These are phyloP conservation scores for Strobilomyces dryophilus DNA, from an alignment of 768 basidiomycete species.

Conservation along the genomic window DNA sequence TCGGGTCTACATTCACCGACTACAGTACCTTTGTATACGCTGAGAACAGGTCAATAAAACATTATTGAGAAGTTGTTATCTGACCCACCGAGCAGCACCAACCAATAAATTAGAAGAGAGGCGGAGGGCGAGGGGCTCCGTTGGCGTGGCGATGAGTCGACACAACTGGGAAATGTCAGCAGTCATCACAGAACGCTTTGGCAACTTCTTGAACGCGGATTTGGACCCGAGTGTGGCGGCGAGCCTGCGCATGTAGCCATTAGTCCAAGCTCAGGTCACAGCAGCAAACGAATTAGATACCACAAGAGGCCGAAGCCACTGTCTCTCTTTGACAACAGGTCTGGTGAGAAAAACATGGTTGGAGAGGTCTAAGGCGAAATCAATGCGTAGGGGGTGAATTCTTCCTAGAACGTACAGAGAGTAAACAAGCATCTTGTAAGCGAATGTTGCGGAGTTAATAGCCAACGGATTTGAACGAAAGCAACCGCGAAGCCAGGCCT, in stretches of 20 bases:
- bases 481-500: conserved; percentile 15
- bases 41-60: conserved; percentile 15
- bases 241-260: conserved; percentile 51
- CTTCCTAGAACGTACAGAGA: conserved; percentile 3
- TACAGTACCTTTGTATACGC: conserved; percentile 46
- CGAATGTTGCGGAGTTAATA: not conserved
- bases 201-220: conserved; percentile 80
- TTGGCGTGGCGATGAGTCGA: conserved; percentile 73
- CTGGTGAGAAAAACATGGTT: conserved; percentile 83
- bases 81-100: conserved; percentile 75
- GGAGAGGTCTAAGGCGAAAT: not conserved
- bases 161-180: conserved; percentile 84
- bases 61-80: not conserved
- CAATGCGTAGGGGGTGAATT: not conserved
- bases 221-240: conserved; percentile 87
- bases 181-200: conserved; percentile 76
- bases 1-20: not conserved
- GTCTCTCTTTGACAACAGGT: conserved; percentile 75
- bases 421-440: conserved; percentile 5
- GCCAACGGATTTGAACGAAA: conserved; percentile 2
- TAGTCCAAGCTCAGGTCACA: not conserved
- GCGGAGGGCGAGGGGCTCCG: conserved; percentile 81
- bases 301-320: conserved; percentile 89
- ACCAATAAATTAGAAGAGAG: conserved; percentile 88
- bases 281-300: conserved; percentile 34